These are phyloP conservation scores for Akanthomyces dipterigenus DNA, from an alignment of 2,329 filamentous ascomycete genomes.

Conservation along the genomic window DNA sequence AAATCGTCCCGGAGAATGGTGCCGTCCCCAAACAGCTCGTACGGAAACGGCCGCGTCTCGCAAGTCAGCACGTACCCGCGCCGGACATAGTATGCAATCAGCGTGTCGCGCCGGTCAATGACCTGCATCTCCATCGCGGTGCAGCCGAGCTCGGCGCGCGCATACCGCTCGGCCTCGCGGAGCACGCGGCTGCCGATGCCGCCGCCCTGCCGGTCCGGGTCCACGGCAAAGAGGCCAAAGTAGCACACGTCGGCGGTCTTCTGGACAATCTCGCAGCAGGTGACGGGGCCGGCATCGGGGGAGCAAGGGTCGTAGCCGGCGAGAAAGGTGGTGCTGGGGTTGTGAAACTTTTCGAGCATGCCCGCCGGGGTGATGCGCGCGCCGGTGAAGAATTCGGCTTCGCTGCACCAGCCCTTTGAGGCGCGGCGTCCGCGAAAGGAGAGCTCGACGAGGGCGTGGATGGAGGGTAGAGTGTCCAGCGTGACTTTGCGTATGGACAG, in stretches of 20 bases:
- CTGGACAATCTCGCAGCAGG: slow-evolving; percentile 38
- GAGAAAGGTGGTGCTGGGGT: slow-evolving; percentile 30
- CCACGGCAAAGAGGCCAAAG: slow-evolving; percentile 44
- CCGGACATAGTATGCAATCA: slow-evolving; percentile 40
- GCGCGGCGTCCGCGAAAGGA: slow-evolving; percentile 38
- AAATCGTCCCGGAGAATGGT: slow-evolving; percentile 35
- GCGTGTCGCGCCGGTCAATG: slow-evolving; percentile 34
- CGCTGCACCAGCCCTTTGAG: slow-evolving; percentile 40
- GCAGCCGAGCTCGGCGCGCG: slow-evolving; percentile 25
- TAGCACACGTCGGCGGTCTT: slow-evolving; percentile 26
- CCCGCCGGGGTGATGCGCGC: slow-evolving; percentile 34
- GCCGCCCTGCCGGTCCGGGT: slow-evolving; percentile 33
- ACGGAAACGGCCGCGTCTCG: slow-evolving; percentile 36
- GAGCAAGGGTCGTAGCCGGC: slow-evolving; percentile 29
- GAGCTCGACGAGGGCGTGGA: slow-evolving; percentile 34
- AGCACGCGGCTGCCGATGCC: slow-evolving; percentile 38
- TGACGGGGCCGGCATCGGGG: slow-evolving; percentile 22
- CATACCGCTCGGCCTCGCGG: slow-evolving; percentile 33
- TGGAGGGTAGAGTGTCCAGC: slow-evolving; percentile 22
- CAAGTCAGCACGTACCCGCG: slow-evolving; percentile 35
- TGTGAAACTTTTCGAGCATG: slow-evolving; percentile 32
- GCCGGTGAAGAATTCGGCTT: slow-evolving; percentile 36
- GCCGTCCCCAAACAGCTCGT: slow-evolving; percentile 29
- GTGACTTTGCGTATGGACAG: slow-evolving; percentile 31
- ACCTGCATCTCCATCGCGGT: slow-evolving; percentile 37